Evolutionary conservation across 805 yeast genomes (phyloP).

Genomic region (Suhomyces emberorum): DNA sequence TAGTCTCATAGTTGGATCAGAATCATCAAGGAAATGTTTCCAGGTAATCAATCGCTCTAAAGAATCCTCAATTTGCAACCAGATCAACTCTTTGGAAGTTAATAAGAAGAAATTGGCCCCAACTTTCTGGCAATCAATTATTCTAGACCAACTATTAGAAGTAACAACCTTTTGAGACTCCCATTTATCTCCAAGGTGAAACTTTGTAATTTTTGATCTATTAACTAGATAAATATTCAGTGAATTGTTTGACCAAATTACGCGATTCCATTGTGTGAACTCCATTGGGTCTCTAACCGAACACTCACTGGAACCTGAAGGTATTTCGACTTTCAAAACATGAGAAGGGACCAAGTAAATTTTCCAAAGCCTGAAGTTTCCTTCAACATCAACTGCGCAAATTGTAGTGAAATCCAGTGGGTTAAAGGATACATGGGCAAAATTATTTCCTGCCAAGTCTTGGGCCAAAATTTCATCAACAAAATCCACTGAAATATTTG

Average conservation of each 20-base stretch:
- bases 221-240: slow-evolving; percentile 31
- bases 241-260: slow-evolving; percentile 41
- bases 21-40: slow-evolving; percentile 61
- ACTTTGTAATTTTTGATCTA: slow-evolving; percentile 41
- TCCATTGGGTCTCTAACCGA: slow-evolving; percentile 44
- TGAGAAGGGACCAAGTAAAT: slow-evolving; percentile 11
- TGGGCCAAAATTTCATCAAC: slow-evolving; percentile 18
- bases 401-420: slow-evolving; percentile 40
- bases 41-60: slow-evolving; percentile 59
- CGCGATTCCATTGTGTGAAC: slow-evolving; percentile 52
- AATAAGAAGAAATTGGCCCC: slow-evolving; percentile 45
- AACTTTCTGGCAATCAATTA: slow-evolving; percentile 42
- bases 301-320: background rate
- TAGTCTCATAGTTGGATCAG: slow-evolving; percentile 43
- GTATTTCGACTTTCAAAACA: background rate
- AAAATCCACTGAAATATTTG: slow-evolving; percentile 7
- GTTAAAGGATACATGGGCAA: slow-evolving; percentile 46
- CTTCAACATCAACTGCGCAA: slow-evolving; percentile 48
- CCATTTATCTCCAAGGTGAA: slow-evolving; percentile 21
- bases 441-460: slow-evolving; percentile 27
- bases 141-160: slow-evolving; percentile 51
- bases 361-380: slow-evolving; percentile 47
- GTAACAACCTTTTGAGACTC: slow-evolving; percentile 35
- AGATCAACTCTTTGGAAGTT: slow-evolving; percentile 63
- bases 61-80: slow-evolving; percentile 40